These are phyloP conservation scores for Saccharomycopsis schoenii DNA, from an alignment of 805 yeast species.

Conservation along the genomic window DNA sequence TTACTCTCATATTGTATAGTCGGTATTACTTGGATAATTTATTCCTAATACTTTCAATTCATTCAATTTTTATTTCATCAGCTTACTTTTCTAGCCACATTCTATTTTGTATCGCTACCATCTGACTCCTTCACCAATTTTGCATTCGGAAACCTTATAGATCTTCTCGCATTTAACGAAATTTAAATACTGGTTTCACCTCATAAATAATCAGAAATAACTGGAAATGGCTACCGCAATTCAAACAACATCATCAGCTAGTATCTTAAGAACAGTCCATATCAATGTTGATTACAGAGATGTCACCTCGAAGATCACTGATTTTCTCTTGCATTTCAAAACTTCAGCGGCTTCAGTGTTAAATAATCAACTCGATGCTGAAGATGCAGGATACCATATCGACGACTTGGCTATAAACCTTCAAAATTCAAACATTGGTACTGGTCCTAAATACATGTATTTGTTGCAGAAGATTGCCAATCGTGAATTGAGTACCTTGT, in stretches of 20 bases:
- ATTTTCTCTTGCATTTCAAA: slow-evolving; percentile 63
- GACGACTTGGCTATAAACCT: slow-evolving; percentile 21
- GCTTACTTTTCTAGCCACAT: no score
- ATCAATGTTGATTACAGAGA: slow-evolving; percentile 66
- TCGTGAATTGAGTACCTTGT: slow-evolving; percentile 60
- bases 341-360: slow-evolving; percentile 18
- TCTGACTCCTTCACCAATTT: no score
- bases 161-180: neutral
- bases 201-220: neutral
- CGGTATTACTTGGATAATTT: no score
- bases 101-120: no score
- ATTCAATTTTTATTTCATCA: no score
- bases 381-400: slow-evolving; percentile 21
- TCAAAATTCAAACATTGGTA: slow-evolving; percentile 22
- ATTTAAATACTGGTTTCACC: neutral
- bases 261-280: slow-evolving; percentile 51
- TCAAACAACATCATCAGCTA: slow-evolving; percentile 17
- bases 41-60: no score
- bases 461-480: slow-evolving; percentile 74
- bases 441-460: slow-evolving; percentile 66
- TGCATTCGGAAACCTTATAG: neutral
- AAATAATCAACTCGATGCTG: neutral
- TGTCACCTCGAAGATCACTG: slow-evolving; percentile 45
- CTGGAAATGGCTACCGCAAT: slow-evolving; percentile 7
- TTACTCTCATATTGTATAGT: no score